Conservation (phyloP, 371 early-diverging fungal species). For the Funneliformis caledonium region DNA sequence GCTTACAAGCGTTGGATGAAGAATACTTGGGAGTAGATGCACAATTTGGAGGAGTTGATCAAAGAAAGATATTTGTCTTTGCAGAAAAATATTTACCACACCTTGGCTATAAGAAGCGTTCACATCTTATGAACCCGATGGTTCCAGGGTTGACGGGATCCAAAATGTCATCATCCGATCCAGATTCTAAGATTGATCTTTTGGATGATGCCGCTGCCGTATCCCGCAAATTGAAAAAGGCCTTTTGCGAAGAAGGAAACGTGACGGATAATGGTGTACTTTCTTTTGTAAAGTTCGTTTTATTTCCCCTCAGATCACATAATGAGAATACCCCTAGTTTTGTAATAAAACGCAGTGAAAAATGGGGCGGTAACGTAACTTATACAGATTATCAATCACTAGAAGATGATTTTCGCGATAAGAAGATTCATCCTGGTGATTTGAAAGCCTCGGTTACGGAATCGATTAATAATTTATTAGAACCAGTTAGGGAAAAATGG, state of each 20-base stretch:
- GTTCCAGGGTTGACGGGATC: constrained; percentile 96
- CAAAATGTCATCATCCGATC: constrained; percentile 99
- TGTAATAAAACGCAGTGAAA: constrained; percentile 76
- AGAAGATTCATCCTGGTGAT: constrained; percentile 96
- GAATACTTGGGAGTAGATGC: constrained; percentile 98
- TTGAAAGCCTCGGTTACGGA: constrained; percentile 91
- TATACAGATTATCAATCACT: constrained; percentile 79
- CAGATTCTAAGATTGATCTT: constrained; percentile 98
- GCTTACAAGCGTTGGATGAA: constrained; percentile 99
- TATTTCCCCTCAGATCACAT: constrained; percentile 82
- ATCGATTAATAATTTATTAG: constrained; percentile 87
- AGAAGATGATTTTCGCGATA: constrained; percentile 86
- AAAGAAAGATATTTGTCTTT: constrained; percentile 99
- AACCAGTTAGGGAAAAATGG: constrained; percentile 89
- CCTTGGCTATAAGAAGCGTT: constrained; percentile 97
- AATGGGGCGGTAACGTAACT: constrained; percentile 85
- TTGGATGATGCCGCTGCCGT: constrained; percentile 90
- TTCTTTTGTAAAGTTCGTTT: constrained; percentile 87
- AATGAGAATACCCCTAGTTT: constrained; percentile 67
- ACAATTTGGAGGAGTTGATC: constrained; percentile 99
- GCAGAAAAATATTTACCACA: constrained; percentile 97
- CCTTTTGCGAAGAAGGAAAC: constrained; percentile 99
- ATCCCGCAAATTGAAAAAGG: constrained; percentile 92
- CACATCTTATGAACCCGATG: constrained; percentile 99
- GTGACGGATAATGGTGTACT: constrained; percentile 94